Percentiles rank a stretch among this genome's conserved stretches.
phyloP scores from a whole-genome alignment of 257 asterid genomes.

The Leptodermis oblonga region DNA sequence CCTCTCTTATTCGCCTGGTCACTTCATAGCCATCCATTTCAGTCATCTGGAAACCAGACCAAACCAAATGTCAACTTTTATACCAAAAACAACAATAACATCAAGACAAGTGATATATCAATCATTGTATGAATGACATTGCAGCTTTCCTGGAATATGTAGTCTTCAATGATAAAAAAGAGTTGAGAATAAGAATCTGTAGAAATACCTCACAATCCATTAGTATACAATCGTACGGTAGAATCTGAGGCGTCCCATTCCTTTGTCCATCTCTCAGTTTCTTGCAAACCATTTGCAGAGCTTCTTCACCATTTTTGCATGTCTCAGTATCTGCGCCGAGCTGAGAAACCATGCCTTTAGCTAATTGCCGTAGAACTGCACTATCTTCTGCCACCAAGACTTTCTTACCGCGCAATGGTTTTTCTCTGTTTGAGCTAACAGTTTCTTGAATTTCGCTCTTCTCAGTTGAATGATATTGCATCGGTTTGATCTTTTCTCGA shows the following conservation, averaged over 20 bases:
- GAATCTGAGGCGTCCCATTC: no score
- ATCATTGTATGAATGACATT: no score
- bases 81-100: no score
- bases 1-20: slow-evolving; percentile 50
- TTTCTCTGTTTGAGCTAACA: neutral
- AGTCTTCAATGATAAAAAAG: no score
- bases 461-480: neutral
- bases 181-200: no score
- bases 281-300: no score
- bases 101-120: no score
- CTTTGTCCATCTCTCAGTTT: no score
- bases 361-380: slow-evolving; percentile 30
- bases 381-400: slow-evolving; percentile 64
- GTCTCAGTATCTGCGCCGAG: slow-evolving; percentile 43
- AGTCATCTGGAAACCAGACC: slow-evolving; percentile 62
- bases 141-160: no score
- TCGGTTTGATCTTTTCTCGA: neutral
- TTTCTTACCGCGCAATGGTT: slow-evolving; percentile 49
- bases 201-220: no score
- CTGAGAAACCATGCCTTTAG: slow-evolving; percentile 25
- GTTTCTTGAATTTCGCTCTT: neutral
- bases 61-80: neutral
- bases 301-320: no score
- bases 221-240: no score
- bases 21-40: slow-evolving; percentile 71